Evolutionary conservation across 225 moss, liverwort and hornwort genomes (phyloP), one percentile per base, ranked within the genome.

Genomic region (Marchantia polymorpha): DNA sequence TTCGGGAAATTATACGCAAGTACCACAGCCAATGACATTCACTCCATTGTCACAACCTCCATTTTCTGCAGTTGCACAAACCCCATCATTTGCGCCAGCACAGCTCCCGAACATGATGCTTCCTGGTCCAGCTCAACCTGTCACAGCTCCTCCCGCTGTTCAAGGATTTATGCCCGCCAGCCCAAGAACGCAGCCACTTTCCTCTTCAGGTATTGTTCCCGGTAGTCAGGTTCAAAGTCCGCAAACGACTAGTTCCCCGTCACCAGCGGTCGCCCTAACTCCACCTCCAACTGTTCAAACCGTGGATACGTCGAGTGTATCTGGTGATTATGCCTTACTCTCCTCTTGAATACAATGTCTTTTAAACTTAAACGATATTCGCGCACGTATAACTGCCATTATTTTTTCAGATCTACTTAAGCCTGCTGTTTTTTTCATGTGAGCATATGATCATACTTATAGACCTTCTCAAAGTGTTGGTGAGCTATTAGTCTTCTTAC

Each of bases 281-380:
- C 81, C 89, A 52, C 73, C 91, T 79, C 81, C 90, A 64, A 95
- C 99, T 80, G 81, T 99, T 12, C 95, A 99, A 78, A 92, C 88
- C 78, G 99, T 90, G 3, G 95, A 99, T 53, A 95, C 91, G 29
- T 92, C 92, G 81, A 92, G 86, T 82, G 89, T 92, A 75, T 83
- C 91, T 87, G 92, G 96, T 92, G 79, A 47, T 19, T 59, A n/a
- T 46, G 16, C 58, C 17, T 58, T 58, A 14, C 58, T 51, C 2
- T 71, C 14, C 61, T 61, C 4, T 61, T 61, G 1, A 23, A 23
- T 19, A 23, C 61, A 61, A 3, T 39, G 2, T 39, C 5, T 39
- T 5, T 5, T 39, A 2, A 2, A 39, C 39, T 39, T 5, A 39
- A 39, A 39, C 2, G 2, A 39, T 39, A 39, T 39, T 39, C 5